Conservation (phyloP, 139 green algal species). For the Chlamydomonas eustigma region DNA sequence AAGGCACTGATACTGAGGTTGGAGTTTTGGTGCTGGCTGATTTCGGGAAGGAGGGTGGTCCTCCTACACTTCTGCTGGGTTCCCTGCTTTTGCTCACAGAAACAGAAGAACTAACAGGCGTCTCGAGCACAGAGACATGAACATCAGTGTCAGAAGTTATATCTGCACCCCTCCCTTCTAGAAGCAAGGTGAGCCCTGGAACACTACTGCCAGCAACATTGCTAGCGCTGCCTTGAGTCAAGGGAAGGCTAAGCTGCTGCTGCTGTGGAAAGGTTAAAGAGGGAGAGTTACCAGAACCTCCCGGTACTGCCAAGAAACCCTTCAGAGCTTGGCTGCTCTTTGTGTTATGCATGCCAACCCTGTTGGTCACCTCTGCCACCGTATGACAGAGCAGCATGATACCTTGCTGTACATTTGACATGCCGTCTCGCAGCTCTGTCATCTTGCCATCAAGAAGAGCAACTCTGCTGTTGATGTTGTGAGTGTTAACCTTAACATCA, state of each 20-base stretch:
- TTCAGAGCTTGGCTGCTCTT: constrained; percentile 21
- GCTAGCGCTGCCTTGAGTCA: too few relatives aligned
- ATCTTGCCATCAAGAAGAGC: constrained; percentile 28
- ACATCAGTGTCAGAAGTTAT: too few relatives aligned
- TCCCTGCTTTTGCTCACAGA: too few relatives aligned
- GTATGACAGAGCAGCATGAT: constrained; percentile 36
- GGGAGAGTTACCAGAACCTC: not conserved
- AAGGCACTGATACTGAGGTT: too few relatives aligned
- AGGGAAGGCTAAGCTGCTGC: too few relatives aligned
- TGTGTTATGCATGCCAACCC: constrained; percentile 41
- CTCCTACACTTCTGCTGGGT: not conserved
- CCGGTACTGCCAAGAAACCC: not conserved
- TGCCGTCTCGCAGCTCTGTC: constrained; percentile 14
- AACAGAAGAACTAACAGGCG: too few relatives aligned
- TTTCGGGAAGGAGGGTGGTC: not conserved
- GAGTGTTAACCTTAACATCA: constrained; percentile 19
- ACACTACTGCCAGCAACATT: too few relatives aligned
- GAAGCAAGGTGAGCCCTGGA: too few relatives aligned
- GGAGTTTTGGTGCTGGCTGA: too few relatives aligned
- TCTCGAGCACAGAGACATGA: too few relatives aligned
- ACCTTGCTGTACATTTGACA: constrained; percentile 9
- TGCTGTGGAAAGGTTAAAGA: not conserved
- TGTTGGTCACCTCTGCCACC: constrained; percentile 34
- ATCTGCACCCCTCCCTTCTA: too few relatives aligned
- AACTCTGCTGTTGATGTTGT: constrained; percentile 30